These are phyloP conservation scores for Marsdenia floribunda DNA, from an alignment of 257 asterid species.

Conservation along the genomic window DNA sequence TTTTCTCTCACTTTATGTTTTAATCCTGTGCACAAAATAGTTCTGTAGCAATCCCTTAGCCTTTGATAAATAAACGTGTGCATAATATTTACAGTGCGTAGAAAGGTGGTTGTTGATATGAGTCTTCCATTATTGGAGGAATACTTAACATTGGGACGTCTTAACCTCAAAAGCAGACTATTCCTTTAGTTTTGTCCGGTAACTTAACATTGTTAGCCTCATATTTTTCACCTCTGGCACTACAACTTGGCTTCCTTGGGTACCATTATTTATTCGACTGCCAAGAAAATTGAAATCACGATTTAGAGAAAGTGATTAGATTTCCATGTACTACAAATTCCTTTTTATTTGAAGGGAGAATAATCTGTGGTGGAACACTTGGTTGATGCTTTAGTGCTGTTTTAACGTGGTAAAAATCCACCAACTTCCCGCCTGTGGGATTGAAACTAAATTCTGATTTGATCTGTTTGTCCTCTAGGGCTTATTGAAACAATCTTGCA, in stretches of 20 bases:
- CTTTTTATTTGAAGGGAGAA: background rate
- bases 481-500: background rate
- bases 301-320: background rate
- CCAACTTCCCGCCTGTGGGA: background rate
- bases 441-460: background rate
- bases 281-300: background rate
- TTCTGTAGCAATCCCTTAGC: background rate
- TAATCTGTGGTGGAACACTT: background rate
- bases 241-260: background rate
- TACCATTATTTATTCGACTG: background rate
- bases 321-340: background rate
- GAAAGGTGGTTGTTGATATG: background rate
- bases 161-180: background rate
- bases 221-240: no score
- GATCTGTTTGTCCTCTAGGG: conserved; percentile 3
- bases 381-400: background rate
- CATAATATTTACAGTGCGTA: background rate
- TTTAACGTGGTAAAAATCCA: background rate
- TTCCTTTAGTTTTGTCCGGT: background rate
- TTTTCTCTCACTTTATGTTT: background rate
- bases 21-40: background rate
- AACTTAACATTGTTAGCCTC: background rate
- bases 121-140: background rate
- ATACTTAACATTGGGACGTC: background rate
- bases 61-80: background rate